phyloP scores from a whole-genome alignment of 345 rosid genomes.

The Rhodomyrtus tomentosa region DNA sequence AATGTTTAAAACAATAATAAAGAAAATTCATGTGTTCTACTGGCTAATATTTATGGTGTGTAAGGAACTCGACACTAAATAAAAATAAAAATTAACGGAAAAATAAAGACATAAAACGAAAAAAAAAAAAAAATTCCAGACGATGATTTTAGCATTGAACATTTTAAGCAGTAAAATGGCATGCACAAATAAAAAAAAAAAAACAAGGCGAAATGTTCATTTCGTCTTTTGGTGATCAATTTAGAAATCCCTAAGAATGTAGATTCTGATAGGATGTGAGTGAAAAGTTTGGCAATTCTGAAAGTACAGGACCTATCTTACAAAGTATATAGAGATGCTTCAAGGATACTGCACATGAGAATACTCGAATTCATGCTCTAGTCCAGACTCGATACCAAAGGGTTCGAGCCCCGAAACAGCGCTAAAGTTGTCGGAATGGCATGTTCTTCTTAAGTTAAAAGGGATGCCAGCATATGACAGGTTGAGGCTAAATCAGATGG shows the following conservation, averaged over 20 bases:
- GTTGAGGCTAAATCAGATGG: background rate
- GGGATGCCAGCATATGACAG: background rate
- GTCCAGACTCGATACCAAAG: background rate
- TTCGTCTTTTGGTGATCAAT: background rate
- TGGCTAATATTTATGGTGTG: background rate
- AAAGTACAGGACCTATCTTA: background rate
- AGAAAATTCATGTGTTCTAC: background rate
- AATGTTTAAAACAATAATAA: background rate
- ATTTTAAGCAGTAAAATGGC: too few relatives aligned
- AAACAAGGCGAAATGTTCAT: background rate
- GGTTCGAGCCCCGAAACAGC: background rate
- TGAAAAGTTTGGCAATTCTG: background rate
- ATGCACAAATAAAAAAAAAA: too few relatives aligned
- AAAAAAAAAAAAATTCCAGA: rapidly evolving
- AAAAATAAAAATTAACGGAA: background rate
- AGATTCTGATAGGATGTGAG: background rate
- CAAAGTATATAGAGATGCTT: background rate
- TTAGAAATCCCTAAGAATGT: too few relatives aligned
- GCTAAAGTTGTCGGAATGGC: background rate
- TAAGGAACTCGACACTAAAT: background rate
- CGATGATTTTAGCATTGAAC: background rate
- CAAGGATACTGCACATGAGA: background rate
- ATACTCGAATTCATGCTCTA: background rate
- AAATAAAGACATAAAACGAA: background rate
- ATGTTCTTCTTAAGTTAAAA: background rate